Conservation (phyloP, 345 rosid genomes). For the Kernera saxatilis region DNA sequence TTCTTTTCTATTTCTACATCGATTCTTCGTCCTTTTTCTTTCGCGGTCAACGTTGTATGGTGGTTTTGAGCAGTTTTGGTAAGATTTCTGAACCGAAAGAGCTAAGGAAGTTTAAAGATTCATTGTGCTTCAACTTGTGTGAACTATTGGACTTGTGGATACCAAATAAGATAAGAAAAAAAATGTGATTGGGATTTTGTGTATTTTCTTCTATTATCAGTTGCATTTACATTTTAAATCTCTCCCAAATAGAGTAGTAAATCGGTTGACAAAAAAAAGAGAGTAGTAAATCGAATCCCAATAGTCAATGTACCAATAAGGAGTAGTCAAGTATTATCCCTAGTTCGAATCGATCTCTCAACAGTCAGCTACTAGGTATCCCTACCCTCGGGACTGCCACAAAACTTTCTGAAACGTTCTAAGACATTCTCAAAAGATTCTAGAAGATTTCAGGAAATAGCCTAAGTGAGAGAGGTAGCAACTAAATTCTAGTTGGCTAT, state of each 20-base stretch:
- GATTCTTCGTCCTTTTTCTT: slow-evolving; percentile 9
- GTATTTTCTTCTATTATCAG: background rate
- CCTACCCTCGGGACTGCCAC: too few species aligned
- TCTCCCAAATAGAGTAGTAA: background rate
- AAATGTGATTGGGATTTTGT: slow-evolving; percentile 3
- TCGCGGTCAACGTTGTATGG: slow-evolving; percentile 20
- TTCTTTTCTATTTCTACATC: background rate
- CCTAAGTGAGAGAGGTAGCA: too few species aligned
- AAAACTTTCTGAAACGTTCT: too few species aligned
- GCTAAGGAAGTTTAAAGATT: background rate
- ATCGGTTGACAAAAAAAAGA: too few species aligned
- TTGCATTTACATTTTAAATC: background rate
- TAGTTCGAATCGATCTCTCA: background rate
- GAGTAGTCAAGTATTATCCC: background rate
- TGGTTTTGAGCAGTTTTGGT: slow-evolving; percentile 30
- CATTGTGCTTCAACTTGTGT: slow-evolving; percentile 3
- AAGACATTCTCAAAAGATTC: too few species aligned
- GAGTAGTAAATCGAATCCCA: background rate
- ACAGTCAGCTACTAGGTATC: too few species aligned
- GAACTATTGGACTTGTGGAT: slow-evolving; percentile 15
- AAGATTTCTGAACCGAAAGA: slow-evolving; percentile 2
- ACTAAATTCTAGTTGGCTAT: background rate
- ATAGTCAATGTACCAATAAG: background rate
- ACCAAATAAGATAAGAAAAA: slow-evolving; percentile 22
- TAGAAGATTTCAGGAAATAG: too few species aligned